A percentile compares a stretch with the other conserved stretches of the same genome.
Conservation (phyloP, 2,329 filamentous ascomycete species). For the Bertia moriformis region DNA sequence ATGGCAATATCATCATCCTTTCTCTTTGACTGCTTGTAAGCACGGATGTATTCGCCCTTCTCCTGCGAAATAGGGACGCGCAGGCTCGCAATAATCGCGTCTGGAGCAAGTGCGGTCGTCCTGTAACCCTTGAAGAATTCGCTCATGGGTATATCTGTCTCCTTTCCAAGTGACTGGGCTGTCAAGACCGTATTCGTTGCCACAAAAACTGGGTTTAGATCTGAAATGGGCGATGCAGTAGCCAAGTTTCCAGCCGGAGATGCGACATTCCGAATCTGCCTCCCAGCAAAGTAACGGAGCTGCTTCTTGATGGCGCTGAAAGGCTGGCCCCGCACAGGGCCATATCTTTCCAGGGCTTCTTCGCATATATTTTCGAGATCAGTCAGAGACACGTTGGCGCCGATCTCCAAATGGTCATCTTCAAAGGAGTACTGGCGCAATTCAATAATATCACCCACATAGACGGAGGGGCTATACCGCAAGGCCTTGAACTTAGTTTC, state of each 20-base stretch:
- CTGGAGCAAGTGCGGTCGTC: conserved; percentile 62
- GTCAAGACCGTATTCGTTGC: conserved; percentile 70
- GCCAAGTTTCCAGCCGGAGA: conserved; percentile 89
- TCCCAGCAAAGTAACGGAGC: conserved; percentile 82
- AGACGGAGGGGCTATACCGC: conserved; percentile 79
- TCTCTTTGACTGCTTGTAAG: conserved; percentile 92
- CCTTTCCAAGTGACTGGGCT: conserved; percentile 60
- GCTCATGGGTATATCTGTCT: conserved; percentile 77
- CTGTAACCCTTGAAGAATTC: conserved; percentile 89
- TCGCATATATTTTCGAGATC: conserved; percentile 77
- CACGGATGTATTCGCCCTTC: conserved; percentile 69
- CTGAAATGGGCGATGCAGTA: conserved; percentile 90
- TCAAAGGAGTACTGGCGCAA: conserved; percentile 68
- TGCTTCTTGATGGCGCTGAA: conserved; percentile 90
- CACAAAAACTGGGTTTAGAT: conserved; percentile 87
- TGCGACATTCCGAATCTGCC: conserved; percentile 94
- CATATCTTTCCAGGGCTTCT: conserved; percentile 68
- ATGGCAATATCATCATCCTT: conserved; percentile 99
- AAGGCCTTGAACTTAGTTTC: conserved; percentile 97
- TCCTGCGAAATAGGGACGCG: conserved; percentile 65
- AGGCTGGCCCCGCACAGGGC: conserved; percentile 55
- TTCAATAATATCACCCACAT: conserved; percentile 83
- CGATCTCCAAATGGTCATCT: conserved; percentile 71
- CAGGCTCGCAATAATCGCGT: conserved; percentile 76
- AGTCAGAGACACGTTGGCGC: conserved; percentile 82